Conservation (phyloP, 495 filamentous ascomycete genomes). For the Aspergillus avenaceus region DNA sequence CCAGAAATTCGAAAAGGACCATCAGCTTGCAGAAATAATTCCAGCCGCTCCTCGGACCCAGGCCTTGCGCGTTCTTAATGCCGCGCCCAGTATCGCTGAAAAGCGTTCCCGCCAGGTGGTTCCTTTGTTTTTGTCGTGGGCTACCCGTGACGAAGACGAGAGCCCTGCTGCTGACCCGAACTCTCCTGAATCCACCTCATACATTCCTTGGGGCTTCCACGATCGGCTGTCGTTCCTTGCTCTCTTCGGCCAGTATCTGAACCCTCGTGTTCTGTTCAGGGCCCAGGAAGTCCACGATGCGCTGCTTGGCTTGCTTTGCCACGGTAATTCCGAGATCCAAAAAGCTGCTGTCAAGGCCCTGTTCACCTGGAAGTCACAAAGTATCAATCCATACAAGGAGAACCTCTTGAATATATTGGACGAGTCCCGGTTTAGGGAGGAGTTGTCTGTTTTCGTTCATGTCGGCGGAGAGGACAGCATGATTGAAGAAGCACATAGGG, state of each 20-base stretch:
- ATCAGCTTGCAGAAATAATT: constrained; percentile 28
- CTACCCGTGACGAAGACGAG: constrained; percentile 46
- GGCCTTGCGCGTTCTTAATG: constrained; percentile 73
- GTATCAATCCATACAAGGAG: constrained; percentile 75
- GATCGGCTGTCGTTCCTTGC: constrained; percentile 78
- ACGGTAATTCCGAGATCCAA: constrained; percentile 87
- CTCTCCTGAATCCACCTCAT: constrained; percentile 10
- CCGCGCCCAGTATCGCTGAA: constrained; percentile 72
- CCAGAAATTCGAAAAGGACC: constrained; percentile 31
- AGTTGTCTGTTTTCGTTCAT: constrained; percentile 81
- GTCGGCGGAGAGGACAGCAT: constrained; percentile 62
- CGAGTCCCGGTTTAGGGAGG: constrained; percentile 86
- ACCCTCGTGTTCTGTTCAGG: constrained; percentile 77
- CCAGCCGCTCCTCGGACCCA: constrained; percentile 59
- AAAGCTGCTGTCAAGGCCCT: constrained; percentile 79
- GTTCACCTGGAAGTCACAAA: constrained; percentile 78
- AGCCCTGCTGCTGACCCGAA: constrained; percentile 25
- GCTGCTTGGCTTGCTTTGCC: constrained; percentile 68
- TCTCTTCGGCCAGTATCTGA: constrained; percentile 80
- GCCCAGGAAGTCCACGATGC: constrained; percentile 70
- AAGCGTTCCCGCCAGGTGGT: constrained; percentile 79
- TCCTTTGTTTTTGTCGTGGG: constrained; percentile 81
- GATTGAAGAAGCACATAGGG: constrained; percentile 68
- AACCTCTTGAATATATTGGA: constrained; percentile 86
- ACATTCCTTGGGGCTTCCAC: constrained; percentile 52